These are phyloP conservation scores for Beauveria rudraprayagi DNA, from an alignment of 2,329 filamentous ascomycete species.

Conservation along the genomic window DNA sequence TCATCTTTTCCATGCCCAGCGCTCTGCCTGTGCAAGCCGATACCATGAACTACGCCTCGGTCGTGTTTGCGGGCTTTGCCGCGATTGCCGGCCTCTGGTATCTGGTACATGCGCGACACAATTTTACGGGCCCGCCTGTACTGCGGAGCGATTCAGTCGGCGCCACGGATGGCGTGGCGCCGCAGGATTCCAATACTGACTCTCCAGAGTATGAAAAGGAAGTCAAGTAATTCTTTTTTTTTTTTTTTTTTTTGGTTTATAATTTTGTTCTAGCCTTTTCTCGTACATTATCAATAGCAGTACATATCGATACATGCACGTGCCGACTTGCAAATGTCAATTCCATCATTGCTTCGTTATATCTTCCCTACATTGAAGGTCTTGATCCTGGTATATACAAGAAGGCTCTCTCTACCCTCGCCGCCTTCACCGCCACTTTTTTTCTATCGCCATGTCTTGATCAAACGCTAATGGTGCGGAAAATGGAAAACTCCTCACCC, in stretches of 20 bases:
- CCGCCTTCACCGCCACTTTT: neutral
- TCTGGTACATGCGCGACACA: conserved; percentile 51
- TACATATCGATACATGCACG: neutral
- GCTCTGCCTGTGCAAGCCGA: conserved; percentile 47
- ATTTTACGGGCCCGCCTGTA: conserved; percentile 51
- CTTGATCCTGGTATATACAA: conserved; percentile 2
- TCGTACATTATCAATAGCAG: neutral
- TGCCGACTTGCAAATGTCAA: neutral
- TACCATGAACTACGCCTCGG: conserved; percentile 60
- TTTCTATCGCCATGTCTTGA: neutral
- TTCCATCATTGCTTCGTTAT: neutral
- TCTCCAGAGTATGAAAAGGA: conserved; percentile 3
- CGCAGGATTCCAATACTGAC: conserved; percentile 2
- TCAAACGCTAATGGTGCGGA: conserved; percentile 74
- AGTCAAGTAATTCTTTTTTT: neutral
- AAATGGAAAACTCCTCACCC: conserved; percentile 79
- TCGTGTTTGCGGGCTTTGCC: conserved; percentile 57
- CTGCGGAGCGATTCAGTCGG: conserved; percentile 5
- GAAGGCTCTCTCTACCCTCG: neutral
- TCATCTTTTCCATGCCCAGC: conserved; percentile 70
- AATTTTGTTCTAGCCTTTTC: neutral
- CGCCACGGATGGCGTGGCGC: conserved; percentile 3
- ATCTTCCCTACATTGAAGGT: neutral
- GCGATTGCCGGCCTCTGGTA: conserved; percentile 55
- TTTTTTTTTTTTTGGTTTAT: neutral